Evolutionary conservation across 306 rosid genomes (phyloP).

Genomic region (Potentilla sterilis): DNA sequence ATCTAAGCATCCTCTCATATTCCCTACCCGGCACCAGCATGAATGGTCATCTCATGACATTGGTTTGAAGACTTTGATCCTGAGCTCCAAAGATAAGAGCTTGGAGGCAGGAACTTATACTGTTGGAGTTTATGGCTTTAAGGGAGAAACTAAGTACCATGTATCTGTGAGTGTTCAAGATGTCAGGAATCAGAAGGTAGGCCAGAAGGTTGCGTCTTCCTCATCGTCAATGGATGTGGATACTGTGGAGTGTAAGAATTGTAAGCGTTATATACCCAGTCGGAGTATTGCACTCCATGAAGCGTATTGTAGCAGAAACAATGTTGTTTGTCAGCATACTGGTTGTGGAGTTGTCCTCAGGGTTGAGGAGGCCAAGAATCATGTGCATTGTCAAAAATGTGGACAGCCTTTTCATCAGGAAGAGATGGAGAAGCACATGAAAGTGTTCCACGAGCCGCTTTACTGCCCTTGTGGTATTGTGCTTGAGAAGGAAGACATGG

Average conservation of each 20-base stretch:
- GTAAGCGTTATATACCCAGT: conserved; percentile 77
- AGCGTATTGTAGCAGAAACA: conserved; percentile 91
- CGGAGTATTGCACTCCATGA: conserved; percentile 84
- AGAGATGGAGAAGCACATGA: conserved; percentile 85
- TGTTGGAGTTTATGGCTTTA: conserved; percentile 80
- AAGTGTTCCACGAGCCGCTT: conserved; percentile 89
- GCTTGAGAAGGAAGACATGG: conserved; percentile 94
- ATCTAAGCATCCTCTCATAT: conserved; percentile 87
- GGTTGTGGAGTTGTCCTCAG: conserved; percentile 91
- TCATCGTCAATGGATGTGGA: conserved; percentile 54
- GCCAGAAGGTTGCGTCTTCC: conserved; percentile 64
- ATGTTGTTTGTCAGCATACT: conserved; percentile 59
- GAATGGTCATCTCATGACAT: conserved; percentile 96
- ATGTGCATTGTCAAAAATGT: conserved; percentile 79
- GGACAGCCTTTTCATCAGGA: conserved; percentile 81
- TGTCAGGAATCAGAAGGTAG: conserved; percentile 44
- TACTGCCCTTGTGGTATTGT: conserved; percentile 76
- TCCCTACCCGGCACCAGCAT: conserved; percentile 93
- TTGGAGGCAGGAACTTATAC: conserved; percentile 65
- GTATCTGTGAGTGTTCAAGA: conserved; percentile 54
- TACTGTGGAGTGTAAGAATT: conserved; percentile 75
- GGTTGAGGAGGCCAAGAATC: conserved; percentile 78
- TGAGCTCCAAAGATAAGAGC: conserved; percentile 64
- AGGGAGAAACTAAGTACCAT: conserved; percentile 58
- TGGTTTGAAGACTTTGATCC: conserved; percentile 88